These are phyloP conservation scores for Climacium dendroides DNA, from an alignment of 225 moss, liverwort and hornwort genomes.

Conservation along the genomic window DNA sequence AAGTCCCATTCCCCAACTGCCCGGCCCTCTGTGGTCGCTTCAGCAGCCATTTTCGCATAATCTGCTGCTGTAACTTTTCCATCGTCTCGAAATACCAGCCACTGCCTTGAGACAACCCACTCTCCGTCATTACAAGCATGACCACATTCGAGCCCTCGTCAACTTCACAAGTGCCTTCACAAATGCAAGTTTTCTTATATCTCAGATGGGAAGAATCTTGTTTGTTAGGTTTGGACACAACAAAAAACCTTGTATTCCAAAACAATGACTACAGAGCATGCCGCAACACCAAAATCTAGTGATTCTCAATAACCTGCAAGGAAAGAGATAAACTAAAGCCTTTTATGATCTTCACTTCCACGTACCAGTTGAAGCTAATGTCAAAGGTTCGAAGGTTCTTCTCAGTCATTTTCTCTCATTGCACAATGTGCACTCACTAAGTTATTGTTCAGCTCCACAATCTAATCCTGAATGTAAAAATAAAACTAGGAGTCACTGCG, in stretches of 20 bases:
- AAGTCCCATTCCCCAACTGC: slow-evolving; percentile 95
- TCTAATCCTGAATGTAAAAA: not conserved
- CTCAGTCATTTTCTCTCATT: not conserved
- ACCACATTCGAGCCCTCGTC: no score
- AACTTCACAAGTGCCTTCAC: not conserved
- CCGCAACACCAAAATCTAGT: not conserved
- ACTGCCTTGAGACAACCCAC: slow-evolving; percentile 41
- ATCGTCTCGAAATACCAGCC: slow-evolving; percentile 88
- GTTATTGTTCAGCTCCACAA: not conserved
- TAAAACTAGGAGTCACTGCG: not conserved
- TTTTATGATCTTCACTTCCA: not conserved
- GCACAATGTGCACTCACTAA: not conserved
- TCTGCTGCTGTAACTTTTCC: slow-evolving; percentile 80
- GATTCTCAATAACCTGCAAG: not conserved
- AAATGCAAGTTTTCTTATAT: not conserved
- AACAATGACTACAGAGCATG: not conserved
- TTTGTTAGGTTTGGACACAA: not conserved
- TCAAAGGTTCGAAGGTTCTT: not conserved
- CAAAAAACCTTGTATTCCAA: no score
- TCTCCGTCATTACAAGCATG: not conserved
- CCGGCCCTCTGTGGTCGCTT: slow-evolving; percentile 52
- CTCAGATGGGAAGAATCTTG: not conserved
- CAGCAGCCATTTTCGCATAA: slow-evolving; percentile 67
- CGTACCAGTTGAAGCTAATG: not conserved
- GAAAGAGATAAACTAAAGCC: not conserved